Base-by-base conservation (phyloP, 495 filamentous ascomycete genomes). In the Cairneyella variabilis region DNA sequence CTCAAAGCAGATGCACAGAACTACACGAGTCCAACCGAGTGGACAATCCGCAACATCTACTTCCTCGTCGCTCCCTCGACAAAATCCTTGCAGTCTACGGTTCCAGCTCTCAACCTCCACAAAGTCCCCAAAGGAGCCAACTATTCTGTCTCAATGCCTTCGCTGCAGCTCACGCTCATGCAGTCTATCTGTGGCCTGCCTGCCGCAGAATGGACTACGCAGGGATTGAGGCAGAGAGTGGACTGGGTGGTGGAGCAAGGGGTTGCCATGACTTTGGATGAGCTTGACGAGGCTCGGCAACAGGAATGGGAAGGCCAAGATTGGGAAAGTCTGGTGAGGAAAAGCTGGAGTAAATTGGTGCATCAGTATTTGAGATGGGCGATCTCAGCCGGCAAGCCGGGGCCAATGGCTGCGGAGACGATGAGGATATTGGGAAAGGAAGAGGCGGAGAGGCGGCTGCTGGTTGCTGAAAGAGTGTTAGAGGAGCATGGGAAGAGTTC, bases 291-390 rank as follows among this genome's bases (percentile, higher is more conserved):
- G 20, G 26, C 16, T 7, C 16, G 23, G 45, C 34, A 7, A 12
- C 11, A 2, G 18, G 20, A 22, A 28, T 55, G 25, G 14, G 9
- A 30, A 20, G 21, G 8, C 6, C 20, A 32, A n/a, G 43, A 10
- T 9, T 46, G 3, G 26, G 65, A 48, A 0, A 30, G 52, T 9
- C 36, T 53, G 21, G 44, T 63, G 48, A 60, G 70, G 44, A 59
- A 60, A 43, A 34, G 22, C 43, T 65, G 62, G 56, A 65, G 67
- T 40, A 58, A 73, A 5, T 76, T 64, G 46, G 64, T 71, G 6
- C 72, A 83, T 59, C 69, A 75, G 37, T 79, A 85, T 54, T 67
- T 91, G 48, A 79, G 89, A 42, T 87, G 88, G 82, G 83, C 83
- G 0, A 44, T 92, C 26, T 64, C 73, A 0, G 85, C 70, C 16